These are phyloP conservation scores for Lentinula lateritia DNA, from an alignment of 768 basidiomycete genomes.

Conservation along the genomic window DNA sequence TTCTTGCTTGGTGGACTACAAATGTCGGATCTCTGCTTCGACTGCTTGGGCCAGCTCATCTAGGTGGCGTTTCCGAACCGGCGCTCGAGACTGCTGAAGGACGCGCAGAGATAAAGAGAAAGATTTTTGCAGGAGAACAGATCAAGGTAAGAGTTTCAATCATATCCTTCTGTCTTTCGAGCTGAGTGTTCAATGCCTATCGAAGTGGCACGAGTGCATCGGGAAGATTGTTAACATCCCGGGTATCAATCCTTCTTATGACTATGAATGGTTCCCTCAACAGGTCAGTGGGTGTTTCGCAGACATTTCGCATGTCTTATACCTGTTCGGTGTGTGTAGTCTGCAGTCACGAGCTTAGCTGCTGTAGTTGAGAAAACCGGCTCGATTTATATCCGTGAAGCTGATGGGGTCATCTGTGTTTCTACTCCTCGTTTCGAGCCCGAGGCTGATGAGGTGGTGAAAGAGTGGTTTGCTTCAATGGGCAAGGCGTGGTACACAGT, in stretches of 20 bases:
- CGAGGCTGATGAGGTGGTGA: not conserved
- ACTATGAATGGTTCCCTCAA: conserved; percentile 1
- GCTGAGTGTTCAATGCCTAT: not conserved
- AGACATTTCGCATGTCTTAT: not conserved
- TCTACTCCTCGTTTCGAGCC: not conserved
- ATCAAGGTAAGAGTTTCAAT: not conserved
- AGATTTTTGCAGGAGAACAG: not conserved
- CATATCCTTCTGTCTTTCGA: not conserved
- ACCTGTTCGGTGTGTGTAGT: too few species aligned
- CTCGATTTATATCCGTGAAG: not conserved
- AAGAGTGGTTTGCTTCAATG: conserved; percentile 2
- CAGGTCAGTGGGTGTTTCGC: not conserved
- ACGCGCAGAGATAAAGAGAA: not conserved
- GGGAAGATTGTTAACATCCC: not conserved
- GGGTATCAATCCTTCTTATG: not conserved
- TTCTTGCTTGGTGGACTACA: not conserved
- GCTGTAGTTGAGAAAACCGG: not conserved
- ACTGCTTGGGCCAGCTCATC: not conserved
- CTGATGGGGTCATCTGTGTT: not conserved
- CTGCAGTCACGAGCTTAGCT: not conserved
- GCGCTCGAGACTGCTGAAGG: not conserved
- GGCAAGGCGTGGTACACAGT: not conserved
- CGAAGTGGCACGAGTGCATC: not conserved
- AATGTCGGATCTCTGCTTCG: not conserved
- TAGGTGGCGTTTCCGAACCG: not conserved